phyloP scores from a whole-genome alignment of 73 alveolate genomes.

The Paramecium pentaurelia region DNA sequence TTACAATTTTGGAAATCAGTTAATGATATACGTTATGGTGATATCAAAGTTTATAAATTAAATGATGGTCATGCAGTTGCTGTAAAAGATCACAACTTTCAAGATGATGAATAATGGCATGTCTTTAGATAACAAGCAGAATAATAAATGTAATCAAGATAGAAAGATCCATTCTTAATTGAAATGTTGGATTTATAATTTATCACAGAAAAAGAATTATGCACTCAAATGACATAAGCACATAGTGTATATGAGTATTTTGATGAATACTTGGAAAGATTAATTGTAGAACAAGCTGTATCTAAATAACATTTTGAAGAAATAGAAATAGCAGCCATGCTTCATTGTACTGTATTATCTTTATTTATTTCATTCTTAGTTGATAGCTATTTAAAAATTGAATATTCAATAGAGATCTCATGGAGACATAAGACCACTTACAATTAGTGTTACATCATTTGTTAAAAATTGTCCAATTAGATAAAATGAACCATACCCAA shows the following conservation, averaged over 20 bases:
- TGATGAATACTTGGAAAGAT: not conserved
- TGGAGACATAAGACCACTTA: slow-evolving; percentile 26
- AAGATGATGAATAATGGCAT: slow-evolving; percentile 33
- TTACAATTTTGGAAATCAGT: not conserved
- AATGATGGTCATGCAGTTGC: slow-evolving; percentile 1
- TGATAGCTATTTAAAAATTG: not conserved
- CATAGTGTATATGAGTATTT: slow-evolving; percentile 24
- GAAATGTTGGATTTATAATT: not conserved
- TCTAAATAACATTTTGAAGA: not conserved
- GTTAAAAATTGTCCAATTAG: not conserved
- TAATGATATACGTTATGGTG: not conserved
- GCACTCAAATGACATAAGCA: slow-evolving; percentile 20
- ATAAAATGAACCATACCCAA: not conserved
- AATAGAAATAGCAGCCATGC: slow-evolving; percentile 11
- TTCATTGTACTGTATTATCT: not conserved
- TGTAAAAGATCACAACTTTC: slow-evolving; percentile 4
- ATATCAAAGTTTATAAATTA: not conserved
- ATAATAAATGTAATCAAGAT: not conserved
- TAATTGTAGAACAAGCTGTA: not conserved
- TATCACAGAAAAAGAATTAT: not conserved
- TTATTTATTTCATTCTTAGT: not conserved
- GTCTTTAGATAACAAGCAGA: not conserved
- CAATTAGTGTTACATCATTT: slow-evolving; percentile 2
- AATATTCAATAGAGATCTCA: not conserved
- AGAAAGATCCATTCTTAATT: not conserved